A percentile compares a stretch with the other conserved stretches of the same genome.
Evolutionary conservation across 768 basidiomycete species (phyloP).

Genomic region (Boletus pseudopeckii): DNA sequence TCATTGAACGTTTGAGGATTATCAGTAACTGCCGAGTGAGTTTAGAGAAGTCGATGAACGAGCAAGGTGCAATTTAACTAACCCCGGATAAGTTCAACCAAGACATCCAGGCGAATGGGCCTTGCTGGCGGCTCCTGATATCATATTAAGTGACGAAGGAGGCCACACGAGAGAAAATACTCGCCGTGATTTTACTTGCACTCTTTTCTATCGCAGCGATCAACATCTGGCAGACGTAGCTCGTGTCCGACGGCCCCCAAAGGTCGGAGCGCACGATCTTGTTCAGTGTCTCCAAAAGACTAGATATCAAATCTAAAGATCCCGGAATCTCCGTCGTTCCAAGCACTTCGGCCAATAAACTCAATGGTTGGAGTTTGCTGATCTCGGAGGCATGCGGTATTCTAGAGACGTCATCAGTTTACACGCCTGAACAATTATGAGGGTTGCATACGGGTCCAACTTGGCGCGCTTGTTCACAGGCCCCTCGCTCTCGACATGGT

Average conservation of each 20-base stretch:
- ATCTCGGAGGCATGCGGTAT: constrained; percentile 30
- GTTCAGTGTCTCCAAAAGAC: constrained; percentile 69
- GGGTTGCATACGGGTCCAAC: constrained; percentile 53
- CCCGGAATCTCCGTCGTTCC: constrained; percentile 62
- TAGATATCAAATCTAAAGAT: constrained; percentile 67
- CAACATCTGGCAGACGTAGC: constrained; percentile 78
- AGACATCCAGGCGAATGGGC: constrained; percentile 73
- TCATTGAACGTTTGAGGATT: constrained; percentile 96
- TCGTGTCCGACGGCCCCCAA: constrained; percentile 58
- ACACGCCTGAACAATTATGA: background rate
- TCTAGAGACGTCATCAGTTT: constrained; percentile 2
- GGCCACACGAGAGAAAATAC: constrained; percentile 12
- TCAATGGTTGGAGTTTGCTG: constrained; percentile 46
- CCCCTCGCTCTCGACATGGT: constrained; percentile 36
- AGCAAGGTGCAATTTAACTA: constrained; percentile 1
- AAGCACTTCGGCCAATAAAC: constrained; percentile 66
- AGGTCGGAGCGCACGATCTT: constrained; percentile 57
- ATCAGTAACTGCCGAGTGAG: constrained; percentile 56
- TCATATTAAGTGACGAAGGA: background rate
- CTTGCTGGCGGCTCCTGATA: constrained; percentile 54
- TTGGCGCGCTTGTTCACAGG: constrained; percentile 66
- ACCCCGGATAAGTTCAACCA: constrained; percentile 87
- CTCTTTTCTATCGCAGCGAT: constrained; percentile 76
- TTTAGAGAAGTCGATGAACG: background rate
- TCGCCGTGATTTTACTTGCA: constrained; percentile 54